Conservation (phyloP, 176 grass and related monocot genomes). For the Avena atlantica region DNA sequence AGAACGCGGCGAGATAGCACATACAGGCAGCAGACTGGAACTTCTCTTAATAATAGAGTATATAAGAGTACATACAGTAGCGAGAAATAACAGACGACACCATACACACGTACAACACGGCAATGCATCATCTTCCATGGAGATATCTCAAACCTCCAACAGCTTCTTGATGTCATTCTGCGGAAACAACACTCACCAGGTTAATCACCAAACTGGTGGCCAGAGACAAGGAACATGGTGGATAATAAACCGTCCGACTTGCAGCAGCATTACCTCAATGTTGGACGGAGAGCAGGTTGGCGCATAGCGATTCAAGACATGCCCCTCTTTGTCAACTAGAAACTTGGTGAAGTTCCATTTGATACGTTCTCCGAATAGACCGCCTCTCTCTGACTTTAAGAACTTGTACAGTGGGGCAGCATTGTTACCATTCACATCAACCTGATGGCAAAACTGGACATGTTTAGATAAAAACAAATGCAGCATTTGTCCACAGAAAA, state of each 20-base stretch:
- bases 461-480: neutral
- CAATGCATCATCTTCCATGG: neutral
- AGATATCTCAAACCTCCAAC: constrained; percentile 46
- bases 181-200: constrained; percentile 17
- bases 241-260: neutral
- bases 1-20: neutral
- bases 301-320: constrained; percentile 54
- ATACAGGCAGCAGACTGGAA: neutral
- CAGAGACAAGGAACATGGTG: neutral
- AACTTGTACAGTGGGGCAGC: constrained; percentile 67
- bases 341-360: constrained; percentile 80
- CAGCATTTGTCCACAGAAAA: neutral
- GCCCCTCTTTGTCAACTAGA: constrained; percentile 64
- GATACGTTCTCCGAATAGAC: constrained; percentile 57
- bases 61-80: constrained; percentile 4
- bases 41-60: neutral
- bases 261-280: constrained; percentile 54
- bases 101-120: constrained; percentile 11
- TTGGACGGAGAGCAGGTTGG: constrained; percentile 54
- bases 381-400: constrained; percentile 52
- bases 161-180: constrained; percentile 68
- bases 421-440: constrained; percentile 65
- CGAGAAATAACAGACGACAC: neutral
- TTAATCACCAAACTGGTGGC: constrained; percentile 13
- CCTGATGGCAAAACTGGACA: constrained; percentile 30